phyloP scores from a whole-genome alignment of 2,329 filamentous ascomycete genomes.

The Aspergillus amoenus region DNA sequence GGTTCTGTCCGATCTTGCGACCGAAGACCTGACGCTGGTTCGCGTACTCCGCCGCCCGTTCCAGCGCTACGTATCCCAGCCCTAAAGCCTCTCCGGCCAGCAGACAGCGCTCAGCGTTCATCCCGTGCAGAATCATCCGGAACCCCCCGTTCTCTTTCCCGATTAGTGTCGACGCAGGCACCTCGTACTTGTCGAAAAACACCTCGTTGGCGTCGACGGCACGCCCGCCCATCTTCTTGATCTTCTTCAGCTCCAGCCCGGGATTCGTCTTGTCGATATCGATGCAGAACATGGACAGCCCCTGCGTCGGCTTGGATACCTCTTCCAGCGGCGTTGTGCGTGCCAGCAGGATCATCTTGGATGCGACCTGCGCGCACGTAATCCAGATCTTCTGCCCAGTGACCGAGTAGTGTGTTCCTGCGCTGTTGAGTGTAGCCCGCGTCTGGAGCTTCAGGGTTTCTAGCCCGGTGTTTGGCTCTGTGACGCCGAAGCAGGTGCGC shows the following conservation, averaged over 20 bases:
- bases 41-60: conserved; percentile 65
- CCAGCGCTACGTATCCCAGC: conserved; percentile 70
- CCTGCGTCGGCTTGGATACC: conserved; percentile 69
- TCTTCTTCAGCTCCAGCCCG: conserved; percentile 66
- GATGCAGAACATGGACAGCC: conserved; percentile 77
- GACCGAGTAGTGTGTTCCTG: conserved; percentile 63
- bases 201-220: conserved; percentile 84
- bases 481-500: conserved; percentile 78
- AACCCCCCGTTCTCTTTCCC: conserved; percentile 75
- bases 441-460: conserved; percentile 73
- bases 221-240: conserved; percentile 82
- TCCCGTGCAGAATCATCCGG: conserved; percentile 73
- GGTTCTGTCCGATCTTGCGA: conserved; percentile 59
- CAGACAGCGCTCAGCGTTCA: conserved; percentile 76
- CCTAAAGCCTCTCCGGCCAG: conserved; percentile 78
- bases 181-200: conserved; percentile 76
- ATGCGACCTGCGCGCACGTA: conserved; percentile 76
- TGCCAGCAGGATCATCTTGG: conserved; percentile 79
- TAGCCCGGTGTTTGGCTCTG: conserved; percentile 78
- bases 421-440: conserved; percentile 52
- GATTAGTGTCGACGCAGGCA: conserved; percentile 65
- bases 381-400: conserved; percentile 89
- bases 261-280: conserved; percentile 64
- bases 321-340: conserved; percentile 70
- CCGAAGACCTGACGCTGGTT: conserved; percentile 61